These are phyloP conservation scores for Termitomyces sp. DNA, from an alignment of 768 basidiomycete genomes.

Conservation along the genomic window DNA sequence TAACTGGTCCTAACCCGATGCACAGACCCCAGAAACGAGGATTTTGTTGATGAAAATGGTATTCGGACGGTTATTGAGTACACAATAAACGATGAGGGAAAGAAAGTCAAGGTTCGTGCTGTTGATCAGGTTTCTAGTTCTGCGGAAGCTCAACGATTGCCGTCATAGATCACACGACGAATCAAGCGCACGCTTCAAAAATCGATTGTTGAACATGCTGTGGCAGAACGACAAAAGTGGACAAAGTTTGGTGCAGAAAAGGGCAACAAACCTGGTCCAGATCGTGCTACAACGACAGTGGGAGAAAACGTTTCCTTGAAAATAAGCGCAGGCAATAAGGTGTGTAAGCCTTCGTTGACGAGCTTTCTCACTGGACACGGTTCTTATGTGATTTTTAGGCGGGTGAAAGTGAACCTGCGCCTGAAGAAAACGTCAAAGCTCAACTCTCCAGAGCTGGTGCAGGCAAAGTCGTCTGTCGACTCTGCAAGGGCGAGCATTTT, in stretches of 20 bases:
- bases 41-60: conserved; percentile 82
- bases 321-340: conserved; percentile 59
- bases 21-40: conserved; percentile 55
- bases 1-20: not conserved
- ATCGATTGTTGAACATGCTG: conserved; percentile 88
- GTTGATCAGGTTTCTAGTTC: not conserved
- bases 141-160: not conserved
- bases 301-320: conserved; percentile 56
- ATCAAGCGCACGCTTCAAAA: conserved; percentile 87
- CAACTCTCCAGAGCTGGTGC: conserved; percentile 71
- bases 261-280: conserved; percentile 84
- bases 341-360: conserved; percentile 19
- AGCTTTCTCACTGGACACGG: not conserved
- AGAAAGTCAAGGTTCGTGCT: conserved; percentile 81
- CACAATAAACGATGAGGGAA: conserved; percentile 85
- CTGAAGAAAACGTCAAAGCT: conserved; percentile 63
- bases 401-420: conserved; percentile 62
- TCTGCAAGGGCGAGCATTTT: conserved; percentile 97
- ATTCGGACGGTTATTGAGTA: conserved; percentile 84
- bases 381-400: conserved; percentile 31
- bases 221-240: conserved; percentile 94
- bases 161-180: conserved; percentile 71
- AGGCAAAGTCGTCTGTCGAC: conserved; percentile 87
- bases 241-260: conserved; percentile 90
- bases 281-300: conserved; percentile 91